phyloP scores from a whole-genome alignment of 257 asterid genomes.

The Solanum pinnatisectum region DNA sequence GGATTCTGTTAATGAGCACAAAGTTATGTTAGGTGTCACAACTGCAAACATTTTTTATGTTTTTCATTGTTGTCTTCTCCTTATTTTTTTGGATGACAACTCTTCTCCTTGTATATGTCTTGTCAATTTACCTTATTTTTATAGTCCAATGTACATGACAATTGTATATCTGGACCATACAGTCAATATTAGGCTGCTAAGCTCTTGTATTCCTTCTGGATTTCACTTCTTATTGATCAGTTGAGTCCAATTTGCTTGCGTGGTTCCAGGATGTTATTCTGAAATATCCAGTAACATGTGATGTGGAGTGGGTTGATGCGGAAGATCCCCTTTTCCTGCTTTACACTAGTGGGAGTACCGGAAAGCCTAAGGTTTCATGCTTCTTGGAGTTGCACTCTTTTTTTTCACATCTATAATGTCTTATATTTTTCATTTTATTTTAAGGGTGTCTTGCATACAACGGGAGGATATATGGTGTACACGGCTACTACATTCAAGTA shows the following conservation, averaged over 20 bases:
- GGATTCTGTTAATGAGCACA: neutral
- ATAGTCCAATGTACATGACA: neutral
- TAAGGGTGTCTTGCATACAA: constrained; percentile 96
- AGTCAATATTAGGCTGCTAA: neutral
- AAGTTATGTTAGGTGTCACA: neutral
- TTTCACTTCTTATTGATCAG: neutral
- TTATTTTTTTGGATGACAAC: neutral
- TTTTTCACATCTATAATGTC: constrained; percentile 5
- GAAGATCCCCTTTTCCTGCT: constrained; percentile 98
- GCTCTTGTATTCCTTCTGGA: neutral
- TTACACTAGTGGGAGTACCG: constrained; percentile 98
- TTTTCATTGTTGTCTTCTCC: neutral
- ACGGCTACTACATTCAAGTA: constrained; percentile 93
- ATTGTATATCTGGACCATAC: neutral
- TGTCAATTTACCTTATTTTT: neutral
- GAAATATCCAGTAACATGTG: constrained; percentile 66
- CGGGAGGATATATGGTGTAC: constrained; percentile 99
- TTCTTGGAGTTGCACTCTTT: constrained; percentile 9
- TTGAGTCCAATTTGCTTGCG: neutral
- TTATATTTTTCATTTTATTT: constrained; percentile 19
- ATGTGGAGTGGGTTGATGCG: constrained; percentile 94
- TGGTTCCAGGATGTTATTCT: constrained; percentile 66
- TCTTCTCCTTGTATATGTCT: neutral
- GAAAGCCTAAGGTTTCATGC: constrained; percentile 84
- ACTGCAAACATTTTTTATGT: neutral